These are phyloP conservation scores for Aspergillus persii DNA, from an alignment of 2,329 filamentous ascomycete genomes.

Conservation along the genomic window DNA sequence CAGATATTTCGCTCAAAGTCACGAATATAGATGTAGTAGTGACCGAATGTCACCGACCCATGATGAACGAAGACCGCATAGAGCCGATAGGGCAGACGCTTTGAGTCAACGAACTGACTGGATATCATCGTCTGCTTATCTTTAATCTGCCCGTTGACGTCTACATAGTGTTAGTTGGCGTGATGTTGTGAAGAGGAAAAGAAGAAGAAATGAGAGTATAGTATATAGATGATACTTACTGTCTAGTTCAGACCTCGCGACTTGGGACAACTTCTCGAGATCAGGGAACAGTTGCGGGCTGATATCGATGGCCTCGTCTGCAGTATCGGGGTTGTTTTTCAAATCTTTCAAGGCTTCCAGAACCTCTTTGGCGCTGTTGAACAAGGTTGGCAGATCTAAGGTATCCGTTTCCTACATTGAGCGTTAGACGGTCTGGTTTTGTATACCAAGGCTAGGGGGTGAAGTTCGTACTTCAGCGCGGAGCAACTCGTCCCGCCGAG, in stretches of 20 bases:
- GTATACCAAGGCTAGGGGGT: not conserved
- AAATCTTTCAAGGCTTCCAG: constrained; percentile 42
- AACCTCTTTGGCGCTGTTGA: constrained; percentile 40
- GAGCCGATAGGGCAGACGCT: constrained; percentile 71
- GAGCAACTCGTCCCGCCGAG: constrained; percentile 43
- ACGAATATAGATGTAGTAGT: constrained; percentile 96
- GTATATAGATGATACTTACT: constrained; percentile 25
- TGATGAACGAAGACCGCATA: constrained; percentile 93
- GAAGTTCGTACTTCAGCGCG: constrained; percentile 30
- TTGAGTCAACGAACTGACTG: constrained; percentile 62
- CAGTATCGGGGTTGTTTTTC: constrained; percentile 30
- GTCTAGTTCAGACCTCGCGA: constrained; percentile 48
- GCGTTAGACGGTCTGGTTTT: constrained; percentile 19
- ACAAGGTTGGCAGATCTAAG: constrained; percentile 30
- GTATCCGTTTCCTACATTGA: constrained; percentile 20
- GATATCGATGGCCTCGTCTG: constrained; percentile 44
- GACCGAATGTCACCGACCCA: constrained; percentile 65
- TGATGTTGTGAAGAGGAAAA: not conserved
- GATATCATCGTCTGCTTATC: constrained; percentile 50
- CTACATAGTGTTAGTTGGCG: constrained; percentile 18
- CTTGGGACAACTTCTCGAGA: constrained; percentile 47
- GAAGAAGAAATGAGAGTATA: not conserved
- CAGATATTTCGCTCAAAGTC: constrained; percentile 80
- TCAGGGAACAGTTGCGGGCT: constrained; percentile 40
- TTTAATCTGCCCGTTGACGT: constrained; percentile 48